Base-by-base conservation (phyloP, 768 basidiomycete species). In the Chalciporus pseudorubinellus region DNA sequence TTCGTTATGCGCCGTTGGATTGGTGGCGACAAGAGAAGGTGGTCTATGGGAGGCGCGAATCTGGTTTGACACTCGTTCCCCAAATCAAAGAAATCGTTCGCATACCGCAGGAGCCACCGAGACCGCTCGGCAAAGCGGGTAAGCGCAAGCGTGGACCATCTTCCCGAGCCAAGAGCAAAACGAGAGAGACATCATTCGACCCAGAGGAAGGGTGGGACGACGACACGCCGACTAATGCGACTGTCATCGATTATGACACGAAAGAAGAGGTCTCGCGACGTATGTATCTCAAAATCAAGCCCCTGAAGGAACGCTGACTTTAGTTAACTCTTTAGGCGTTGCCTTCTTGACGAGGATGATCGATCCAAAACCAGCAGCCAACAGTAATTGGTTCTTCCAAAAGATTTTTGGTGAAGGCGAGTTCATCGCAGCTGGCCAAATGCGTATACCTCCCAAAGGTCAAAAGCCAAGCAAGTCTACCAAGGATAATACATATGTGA, bases 11-110 rank as follows among this genome's bases (percentile, higher is more conserved):
- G 44, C 95, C 95, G 4, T 74, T 98, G 31, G 89, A 91, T 36
- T 95, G 79, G 75, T 98, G 95, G 95, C 82, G 93, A n/a, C 82
- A 83, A 58, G 95, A 98, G 71, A 86, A 84, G 55, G 80, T 92
- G 20, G 84, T 94, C 2, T 98, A 92, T 60, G 87, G 86, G 6
- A 79, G 84, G 19, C 77, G 79, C 12, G 71, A 77, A 9, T 75
- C 76, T 7, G 80, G 74, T 20, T 55, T 70, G 9, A 71, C 78
- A 19, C 74, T 80, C 22, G 84, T 89, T 11, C 77, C 87, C 1
- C 78, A 77, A 61, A 87, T 92, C 62, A 75, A 83, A 64, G 77
- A 84, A 67, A 77, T 94, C 48, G 63, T 84, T 50, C 72, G 80
- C 44, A 62, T 83, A 13, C 82, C 78, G 1, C 76, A 83, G 38